Evolutionary conservation across 2,329 filamentous ascomycete genomes (phyloP), one percentile per base, ranked within the genome.

Genomic region (Periconia sp.): DNA sequence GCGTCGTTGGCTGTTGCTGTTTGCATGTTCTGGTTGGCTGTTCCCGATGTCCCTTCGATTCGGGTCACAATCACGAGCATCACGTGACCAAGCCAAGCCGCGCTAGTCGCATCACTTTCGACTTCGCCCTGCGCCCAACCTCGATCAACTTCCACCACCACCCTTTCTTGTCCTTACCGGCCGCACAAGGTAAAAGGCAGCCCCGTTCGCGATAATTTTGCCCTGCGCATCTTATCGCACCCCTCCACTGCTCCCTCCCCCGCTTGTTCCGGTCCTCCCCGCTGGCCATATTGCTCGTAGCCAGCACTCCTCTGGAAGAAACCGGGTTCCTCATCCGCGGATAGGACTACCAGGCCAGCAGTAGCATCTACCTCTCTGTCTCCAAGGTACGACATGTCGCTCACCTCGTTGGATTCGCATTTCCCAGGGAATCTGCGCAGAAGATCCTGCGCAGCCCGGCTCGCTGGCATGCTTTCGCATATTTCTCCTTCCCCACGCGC

Each of bases 381-480:
- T 52, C 54, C 54, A 56, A 56, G 54, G 54, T 56, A 56, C 54
- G 54, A 50, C 50, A 56, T 47, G 41, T 44, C 50, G 54, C 54
- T 52, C 42, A 45, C 48, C 54, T 44, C 51, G 43, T 53, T 46
- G 50, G 50, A 56, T 37, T 47, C 50, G 50, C 54, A 17, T 43
- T 40, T 55, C 58, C 56, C 55, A 53, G 62, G 61, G 64, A 60
- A 61, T 55, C 59, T 61, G 58, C 42, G 27, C 33, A 63, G 58
- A 53, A 37, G 33, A 5, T 37, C 33, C 33, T 58, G 64, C 61
- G 59, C 56, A 55, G 58, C 57, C 61, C 57, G 60, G 60, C 59
- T 59, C 58, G 51, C 58, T 62, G 60, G 61, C 59, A 56, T 59
- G 58, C 57, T 62, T 61, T 55, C 56, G 56, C 61, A 54, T 52